Conservation (phyloP, 148 eudicot genomes). For the Amaranthus palmeri region DNA sequence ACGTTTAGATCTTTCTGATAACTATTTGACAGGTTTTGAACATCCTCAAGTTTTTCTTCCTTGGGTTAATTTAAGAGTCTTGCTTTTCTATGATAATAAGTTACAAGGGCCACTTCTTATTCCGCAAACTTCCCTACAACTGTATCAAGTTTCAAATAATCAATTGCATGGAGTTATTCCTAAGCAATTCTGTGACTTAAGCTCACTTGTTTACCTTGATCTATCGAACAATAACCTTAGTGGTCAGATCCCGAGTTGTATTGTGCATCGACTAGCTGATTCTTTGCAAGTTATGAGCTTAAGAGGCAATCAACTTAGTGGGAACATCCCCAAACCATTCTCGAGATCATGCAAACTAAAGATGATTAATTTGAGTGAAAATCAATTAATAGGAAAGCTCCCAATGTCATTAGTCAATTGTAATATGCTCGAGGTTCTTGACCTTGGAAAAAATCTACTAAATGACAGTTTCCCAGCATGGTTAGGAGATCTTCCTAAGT, state of each 20-base stretch:
- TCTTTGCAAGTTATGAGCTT: slow-evolving; percentile 19
- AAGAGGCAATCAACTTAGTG: slow-evolving; percentile 14
- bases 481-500: slow-evolving; percentile 29
- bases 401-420: slow-evolving; percentile 25
- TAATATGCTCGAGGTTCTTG: slow-evolving; percentile 26
- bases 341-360: slow-evolving; percentile 1
- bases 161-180: slow-evolving; percentile 21
- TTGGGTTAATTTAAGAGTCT: background rate
- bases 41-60: background rate
- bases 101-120: slow-evolving; percentile 24
- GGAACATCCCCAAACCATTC: slow-evolving; percentile 16
- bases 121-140: slow-evolving; percentile 15
- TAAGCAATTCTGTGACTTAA: slow-evolving; percentile 6
- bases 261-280: slow-evolving; percentile 12
- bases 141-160: slow-evolving; percentile 8
- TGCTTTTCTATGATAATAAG: slow-evolving; percentile 9
- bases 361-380: slow-evolving; percentile 17
- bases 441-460: slow-evolving; percentile 31
- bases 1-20: background rate
- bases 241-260: slow-evolving; percentile 27
- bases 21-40: slow-evolving; percentile 25
- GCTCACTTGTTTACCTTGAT: slow-evolving; percentile 19
- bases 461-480: slow-evolving; percentile 42
- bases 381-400: slow-evolving; percentile 17
- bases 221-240: slow-evolving; percentile 25